Evolutionary conservation across 2,329 filamentous ascomycete genomes (phyloP).

Genomic region (Sporothrix mexicana): DNA sequence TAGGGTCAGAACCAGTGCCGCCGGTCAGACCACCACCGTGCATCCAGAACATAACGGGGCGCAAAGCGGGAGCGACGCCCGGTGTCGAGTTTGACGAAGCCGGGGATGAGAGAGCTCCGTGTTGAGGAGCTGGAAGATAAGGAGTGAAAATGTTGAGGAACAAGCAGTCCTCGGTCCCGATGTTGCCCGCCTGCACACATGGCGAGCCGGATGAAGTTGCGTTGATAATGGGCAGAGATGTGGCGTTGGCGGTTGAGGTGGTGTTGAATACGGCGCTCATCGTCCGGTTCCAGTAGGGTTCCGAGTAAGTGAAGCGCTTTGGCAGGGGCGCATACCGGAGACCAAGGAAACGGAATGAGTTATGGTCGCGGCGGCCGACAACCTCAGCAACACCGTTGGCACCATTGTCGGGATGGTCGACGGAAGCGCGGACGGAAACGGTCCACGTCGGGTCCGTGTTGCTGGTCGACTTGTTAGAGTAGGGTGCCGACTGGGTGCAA

Average conservation of each 20-base stretch:
- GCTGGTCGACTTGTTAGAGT: conserved; percentile 45
- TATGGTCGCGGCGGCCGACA: conserved; percentile 52
- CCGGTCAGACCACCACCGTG: conserved; percentile 62
- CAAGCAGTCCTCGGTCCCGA: conserved; percentile 54
- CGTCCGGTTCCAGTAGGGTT: conserved; percentile 43
- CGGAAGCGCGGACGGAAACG: conserved; percentile 48
- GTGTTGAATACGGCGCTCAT: conserved; percentile 38
- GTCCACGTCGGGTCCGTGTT: conserved; percentile 47
- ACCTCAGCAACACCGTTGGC: conserved; percentile 39
- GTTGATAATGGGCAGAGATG: conserved; percentile 39
- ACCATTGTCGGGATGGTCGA: conserved; percentile 41
- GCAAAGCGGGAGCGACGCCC: conserved; percentile 40
- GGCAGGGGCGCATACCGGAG: conserved; percentile 54
- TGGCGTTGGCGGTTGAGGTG: conserved; percentile 38
- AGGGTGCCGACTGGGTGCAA: conserved; percentile 53
- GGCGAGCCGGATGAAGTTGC: conserved; percentile 47
- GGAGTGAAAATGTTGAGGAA: conserved; percentile 55
- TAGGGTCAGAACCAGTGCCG: conserved; percentile 50
- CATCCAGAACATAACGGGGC: conserved; percentile 50
- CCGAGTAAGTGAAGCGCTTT: conserved; percentile 53
- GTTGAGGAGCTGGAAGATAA: conserved; percentile 44
- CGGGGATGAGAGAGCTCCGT: neutral
- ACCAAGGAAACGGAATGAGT: conserved; percentile 58
- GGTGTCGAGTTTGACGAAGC: neutral
- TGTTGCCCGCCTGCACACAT: conserved; percentile 48